Percentiles rank a stretch among this genome's conserved stretches.
Conservation (phyloP, 2,329 filamentous ascomycete species). For the Cladosporium sp. region DNA sequence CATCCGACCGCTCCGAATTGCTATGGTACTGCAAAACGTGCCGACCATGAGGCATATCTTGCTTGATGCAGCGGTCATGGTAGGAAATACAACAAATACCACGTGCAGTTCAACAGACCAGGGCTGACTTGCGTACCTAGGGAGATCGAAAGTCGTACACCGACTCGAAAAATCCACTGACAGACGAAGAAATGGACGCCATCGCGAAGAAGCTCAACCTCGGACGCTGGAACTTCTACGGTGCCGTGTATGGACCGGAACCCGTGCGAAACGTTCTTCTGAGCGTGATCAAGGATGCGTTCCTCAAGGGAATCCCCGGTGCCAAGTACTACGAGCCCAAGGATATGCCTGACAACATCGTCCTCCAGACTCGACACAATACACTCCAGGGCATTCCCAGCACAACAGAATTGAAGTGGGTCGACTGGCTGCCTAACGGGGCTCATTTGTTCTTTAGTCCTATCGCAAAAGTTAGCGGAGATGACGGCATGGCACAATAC, state of each 20-base stretch:
- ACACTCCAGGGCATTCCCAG: constrained; percentile 36
- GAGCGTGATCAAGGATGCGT: constrained; percentile 46
- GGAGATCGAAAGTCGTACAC: constrained; percentile 40
- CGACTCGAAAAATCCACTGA: constrained; percentile 37
- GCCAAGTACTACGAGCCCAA: constrained; percentile 46
- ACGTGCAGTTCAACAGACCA: background rate
- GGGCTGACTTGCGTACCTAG: background rate
- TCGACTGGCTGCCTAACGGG: constrained; percentile 56
- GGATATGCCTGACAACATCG: constrained; percentile 39
- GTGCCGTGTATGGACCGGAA: constrained; percentile 42
- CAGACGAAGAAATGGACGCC: constrained; percentile 42
- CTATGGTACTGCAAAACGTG: constrained; percentile 50
- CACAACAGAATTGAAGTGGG: constrained; percentile 43
- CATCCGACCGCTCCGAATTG: constrained; percentile 47
- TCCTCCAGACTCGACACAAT: constrained; percentile 33
- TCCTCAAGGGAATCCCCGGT: constrained; percentile 42
- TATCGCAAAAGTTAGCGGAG: constrained; percentile 51
- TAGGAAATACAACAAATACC: background rate
- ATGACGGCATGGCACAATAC: constrained; percentile 50
- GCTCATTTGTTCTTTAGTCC: constrained; percentile 56
- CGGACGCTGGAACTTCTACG: constrained; percentile 55
- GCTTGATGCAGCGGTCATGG: constrained; percentile 47
- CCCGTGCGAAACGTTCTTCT: constrained; percentile 34
- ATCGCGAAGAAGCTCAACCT: constrained; percentile 45
- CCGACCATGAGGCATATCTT: constrained; percentile 49